phyloP scores from a whole-genome alignment of 2,329 filamentous ascomycete genomes.

The Capronia americana region DNA sequence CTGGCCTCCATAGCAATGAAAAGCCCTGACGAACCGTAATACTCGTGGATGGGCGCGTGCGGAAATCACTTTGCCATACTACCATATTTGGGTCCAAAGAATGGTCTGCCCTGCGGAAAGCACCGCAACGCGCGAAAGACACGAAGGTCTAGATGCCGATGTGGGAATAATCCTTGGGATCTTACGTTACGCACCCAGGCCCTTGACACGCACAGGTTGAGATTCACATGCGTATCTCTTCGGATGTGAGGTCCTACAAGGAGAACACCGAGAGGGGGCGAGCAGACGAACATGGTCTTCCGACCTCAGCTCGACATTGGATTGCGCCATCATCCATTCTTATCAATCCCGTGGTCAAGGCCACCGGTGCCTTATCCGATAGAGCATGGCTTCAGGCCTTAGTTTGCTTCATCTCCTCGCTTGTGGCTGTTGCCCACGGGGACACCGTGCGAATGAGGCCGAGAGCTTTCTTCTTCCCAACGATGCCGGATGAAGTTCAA shows the following conservation, averaged over 20 bases:
- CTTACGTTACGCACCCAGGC: neutral
- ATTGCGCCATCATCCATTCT: slow-evolving; percentile 32
- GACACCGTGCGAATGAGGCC: slow-evolving; percentile 21
- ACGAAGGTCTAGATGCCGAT: slow-evolving; percentile 15
- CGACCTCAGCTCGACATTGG: slow-evolving; percentile 17
- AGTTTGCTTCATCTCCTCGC: slow-evolving; percentile 33
- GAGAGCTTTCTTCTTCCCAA: neutral
- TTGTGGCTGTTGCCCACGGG: slow-evolving; percentile 29
- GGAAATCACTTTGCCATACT: slow-evolving; percentile 30
- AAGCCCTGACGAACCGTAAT: neutral
- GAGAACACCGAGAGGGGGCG: neutral
- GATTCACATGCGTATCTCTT: slow-evolving; percentile 14
- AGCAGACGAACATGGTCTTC: slow-evolving; percentile 19
- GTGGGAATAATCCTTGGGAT: slow-evolving; percentile 12
- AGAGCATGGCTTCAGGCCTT: slow-evolving; percentile 29
- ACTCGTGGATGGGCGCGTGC: slow-evolving; percentile 29
- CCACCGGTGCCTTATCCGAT: slow-evolving; percentile 20
- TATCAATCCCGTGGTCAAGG: slow-evolving; percentile 19
- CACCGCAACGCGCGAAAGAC: slow-evolving; percentile 24
- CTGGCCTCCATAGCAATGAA: slow-evolving; percentile 3
- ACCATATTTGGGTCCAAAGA: slow-evolving; percentile 12
- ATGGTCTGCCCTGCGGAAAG: slow-evolving; percentile 23
- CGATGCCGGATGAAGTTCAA: neutral
- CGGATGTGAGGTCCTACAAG: neutral
- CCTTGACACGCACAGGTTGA: neutral